Base-by-base conservation (phyloP, 495 filamentous ascomycete species). In the Podospora pseudocomata region DNA sequence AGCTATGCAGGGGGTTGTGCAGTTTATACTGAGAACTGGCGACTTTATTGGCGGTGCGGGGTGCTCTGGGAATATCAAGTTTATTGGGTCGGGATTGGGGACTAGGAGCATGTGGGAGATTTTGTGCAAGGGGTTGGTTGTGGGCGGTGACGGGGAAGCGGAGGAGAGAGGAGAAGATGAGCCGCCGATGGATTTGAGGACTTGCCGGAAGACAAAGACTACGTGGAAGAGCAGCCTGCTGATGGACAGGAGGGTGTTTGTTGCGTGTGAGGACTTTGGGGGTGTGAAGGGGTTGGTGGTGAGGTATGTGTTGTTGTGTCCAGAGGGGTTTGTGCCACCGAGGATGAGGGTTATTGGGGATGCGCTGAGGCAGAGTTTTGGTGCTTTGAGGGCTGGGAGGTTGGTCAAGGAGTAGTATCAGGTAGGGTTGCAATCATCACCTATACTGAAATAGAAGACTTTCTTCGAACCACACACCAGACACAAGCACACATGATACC, bases 271-370 rank as follows among this genome's bases (percentile, higher is more conserved):
- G 69, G 44, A 62, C 2, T 18, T 58, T 27, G 60, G 60, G 11
- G 19, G 19, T 32, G 69, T 60, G 32, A 28, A 60, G 26, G 13
- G 57, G 27, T 27, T 68, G 9, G 56, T 54, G 30, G 61, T 71
- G 19, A 20, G 69, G 28, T 71, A 71, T 63, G 55, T 71, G 2
- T 58, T 71, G 32, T 44, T 71, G 18, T 68, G 62, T 57, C 65
- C 65, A 32, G 30, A 23, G 19, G 66, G 62, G 15, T 68, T 60
- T 39, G 39, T 39, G 15, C 61, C 66, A 34, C 69, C 69, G n/a
- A 34, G 32, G 20, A 68, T 65, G 39, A 53, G 65, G 34, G 62
- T 56, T 3, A 56, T 71, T 23, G 61, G 56, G 28, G 69, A 68
- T 28, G 62, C 32, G 6, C 2, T 68, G 32, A 30, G 49, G 49